Evolutionary conservation across 164 flowering plant species (phyloP).

Genomic region (Protea cynaroides): DNA sequence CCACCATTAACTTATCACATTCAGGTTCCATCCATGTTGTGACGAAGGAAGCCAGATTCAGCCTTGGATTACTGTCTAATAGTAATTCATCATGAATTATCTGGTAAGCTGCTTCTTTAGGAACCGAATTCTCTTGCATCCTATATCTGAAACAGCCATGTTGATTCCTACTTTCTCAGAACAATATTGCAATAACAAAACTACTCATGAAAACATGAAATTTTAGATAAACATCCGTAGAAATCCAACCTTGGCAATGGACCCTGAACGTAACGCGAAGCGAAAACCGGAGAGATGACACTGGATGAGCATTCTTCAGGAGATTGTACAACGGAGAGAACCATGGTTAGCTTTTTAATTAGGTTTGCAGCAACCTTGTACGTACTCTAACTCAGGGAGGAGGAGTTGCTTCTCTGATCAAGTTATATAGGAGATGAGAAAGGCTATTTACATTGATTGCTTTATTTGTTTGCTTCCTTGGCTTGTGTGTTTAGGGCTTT

Average conservation of each 20-base stretch:
- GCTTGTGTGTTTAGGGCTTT: too few relatives aligned
- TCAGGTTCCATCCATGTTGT: conserved; percentile 37
- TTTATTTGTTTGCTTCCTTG: too few relatives aligned
- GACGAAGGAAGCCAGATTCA: conserved; percentile 29
- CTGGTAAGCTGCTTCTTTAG: conserved; percentile 31
- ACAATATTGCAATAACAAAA: not conserved
- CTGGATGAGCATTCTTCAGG: not conserved
- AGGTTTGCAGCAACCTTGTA: too few relatives aligned
- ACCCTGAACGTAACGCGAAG: conserved; percentile 21
- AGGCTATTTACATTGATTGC: too few relatives aligned
- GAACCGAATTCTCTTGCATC: conserved; percentile 21
- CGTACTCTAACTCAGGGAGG: too few relatives aligned
- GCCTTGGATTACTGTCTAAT: conserved; percentile 29
- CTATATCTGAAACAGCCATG: conserved; percentile 9
- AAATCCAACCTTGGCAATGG: conserved; percentile 16
- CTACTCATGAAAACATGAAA: not conserved
- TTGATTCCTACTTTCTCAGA: too few relatives aligned
- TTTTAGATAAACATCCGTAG: not conserved
- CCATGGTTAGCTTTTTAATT: not conserved
- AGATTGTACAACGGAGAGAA: not conserved
- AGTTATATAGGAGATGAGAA: too few relatives aligned
- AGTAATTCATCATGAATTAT: conserved; percentile 25
- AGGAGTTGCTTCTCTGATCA: too few relatives aligned
- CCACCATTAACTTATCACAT: conserved; percentile 24
- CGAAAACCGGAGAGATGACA: conserved; percentile 12